phyloP scores from a whole-genome alignment of 106 monocot species.

The Phalaenopsis equestris region DNA sequence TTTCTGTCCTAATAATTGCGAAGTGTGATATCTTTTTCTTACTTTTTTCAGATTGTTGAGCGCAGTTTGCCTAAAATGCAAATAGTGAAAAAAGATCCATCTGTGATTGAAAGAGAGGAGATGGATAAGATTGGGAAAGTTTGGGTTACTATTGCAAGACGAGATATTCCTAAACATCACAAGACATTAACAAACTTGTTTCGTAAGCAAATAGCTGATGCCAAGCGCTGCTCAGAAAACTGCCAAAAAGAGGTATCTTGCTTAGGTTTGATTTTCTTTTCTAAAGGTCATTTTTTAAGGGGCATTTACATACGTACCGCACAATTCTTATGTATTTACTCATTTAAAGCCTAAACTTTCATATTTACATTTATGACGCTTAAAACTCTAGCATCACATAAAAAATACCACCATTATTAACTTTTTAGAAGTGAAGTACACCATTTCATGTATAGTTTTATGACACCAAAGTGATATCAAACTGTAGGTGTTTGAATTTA shows the following conservation, averaged over 20 bases:
- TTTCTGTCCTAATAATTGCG: neutral
- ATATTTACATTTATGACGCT: no score
- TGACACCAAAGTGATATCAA: no score
- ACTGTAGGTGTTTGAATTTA: no score
- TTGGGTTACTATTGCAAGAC: constrained; percentile 69
- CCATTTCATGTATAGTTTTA: no score
- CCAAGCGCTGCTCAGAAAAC: constrained; percentile 71
- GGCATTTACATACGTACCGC: no score
- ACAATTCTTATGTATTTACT: no score
- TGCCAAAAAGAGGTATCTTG: constrained; percentile 90
- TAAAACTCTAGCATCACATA: no score
- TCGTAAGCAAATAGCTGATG: constrained; percentile 66
- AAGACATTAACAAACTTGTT: constrained; percentile 55
- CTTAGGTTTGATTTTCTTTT: constrained; percentile 2
- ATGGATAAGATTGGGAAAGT: constrained; percentile 76
- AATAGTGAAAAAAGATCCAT: constrained; percentile 78
- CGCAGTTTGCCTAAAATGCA: constrained; percentile 89
- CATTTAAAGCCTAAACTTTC: no score
- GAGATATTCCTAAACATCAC: constrained; percentile 82
- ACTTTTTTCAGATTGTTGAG: constrained; percentile 69
- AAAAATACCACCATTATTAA: no score
- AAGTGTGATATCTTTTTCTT: neutral
- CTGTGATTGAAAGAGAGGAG: constrained; percentile 74
- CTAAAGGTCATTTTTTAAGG: neutral
- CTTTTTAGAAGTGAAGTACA: no score